Percentiles rank a stretch among this genome's conserved stretches.
Evolutionary conservation across 495 filamentous ascomycete species (phyloP).

Genomic region (Neurospora sp.): DNA sequence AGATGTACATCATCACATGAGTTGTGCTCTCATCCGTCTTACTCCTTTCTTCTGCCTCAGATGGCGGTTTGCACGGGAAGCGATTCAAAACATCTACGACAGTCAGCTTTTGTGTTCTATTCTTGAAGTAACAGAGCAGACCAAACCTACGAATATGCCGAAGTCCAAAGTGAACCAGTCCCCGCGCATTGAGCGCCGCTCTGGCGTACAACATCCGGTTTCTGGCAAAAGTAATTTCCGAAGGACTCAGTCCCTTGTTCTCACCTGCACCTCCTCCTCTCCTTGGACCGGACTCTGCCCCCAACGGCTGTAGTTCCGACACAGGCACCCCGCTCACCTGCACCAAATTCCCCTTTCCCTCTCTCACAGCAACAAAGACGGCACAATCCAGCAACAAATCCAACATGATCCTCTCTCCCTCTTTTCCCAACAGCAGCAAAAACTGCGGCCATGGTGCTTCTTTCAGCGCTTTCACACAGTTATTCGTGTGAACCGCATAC

Average conservation of each 20-base stretch:
- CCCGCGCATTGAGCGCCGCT: constrained; percentile 55
- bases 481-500: constrained; percentile 53
- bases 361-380: constrained; percentile 58
- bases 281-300: neutral
- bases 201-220: constrained; percentile 81
- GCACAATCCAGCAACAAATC: constrained; percentile 69
- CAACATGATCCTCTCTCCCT: constrained; percentile 76
- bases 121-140: too few relatives aligned
- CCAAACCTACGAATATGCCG: constrained; percentile 57
- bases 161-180: constrained; percentile 61
- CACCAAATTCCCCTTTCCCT: constrained; percentile 49
- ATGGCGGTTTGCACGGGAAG: constrained; percentile 33
- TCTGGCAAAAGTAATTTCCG: constrained; percentile 66
- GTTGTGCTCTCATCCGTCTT: constrained; percentile 45
- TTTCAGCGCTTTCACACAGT: constrained; percentile 61
- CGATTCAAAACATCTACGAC: constrained; percentile 75
- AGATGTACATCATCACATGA: constrained; percentile 84
- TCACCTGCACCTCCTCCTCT: neutral
- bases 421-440: constrained; percentile 58
- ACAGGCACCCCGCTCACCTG: constrained; percentile 64
- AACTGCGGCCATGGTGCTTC: constrained; percentile 60
- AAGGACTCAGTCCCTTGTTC: constrained; percentile 28
- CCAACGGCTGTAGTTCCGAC: constrained; percentile 25
- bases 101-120: neutral
- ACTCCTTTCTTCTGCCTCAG: constrained; percentile 2